Base-by-base conservation (phyloP, 352 stramenopile species). In the Pythium coloratum region DNA sequence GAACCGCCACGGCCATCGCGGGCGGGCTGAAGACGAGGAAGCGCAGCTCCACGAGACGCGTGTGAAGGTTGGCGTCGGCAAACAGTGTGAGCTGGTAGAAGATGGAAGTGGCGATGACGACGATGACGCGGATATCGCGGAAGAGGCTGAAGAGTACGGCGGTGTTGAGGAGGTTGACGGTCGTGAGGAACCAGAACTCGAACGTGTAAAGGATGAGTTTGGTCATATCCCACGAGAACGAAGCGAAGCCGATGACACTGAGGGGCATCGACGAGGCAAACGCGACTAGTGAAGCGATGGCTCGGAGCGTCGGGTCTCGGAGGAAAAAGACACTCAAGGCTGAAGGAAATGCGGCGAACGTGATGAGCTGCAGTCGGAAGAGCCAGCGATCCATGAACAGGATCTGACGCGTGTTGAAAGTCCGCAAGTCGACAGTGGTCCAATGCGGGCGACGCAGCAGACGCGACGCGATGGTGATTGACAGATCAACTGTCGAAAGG, bases 181-280 rank as follows among this genome's bases (percentile, higher is more conserved):
- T 16, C 2, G 54, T 63, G 55, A 69, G 55, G 47, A 69, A 69
- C 62, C 62, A 69, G 44, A 69, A 69, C 34, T 69, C 62, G 46
- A 69, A 69, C 16, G 62, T 69, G 42, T 42, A 20, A 4, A 58
- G 10, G 28, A 69, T 28, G 26, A 69, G 54, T 16, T 42, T 53
- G 34, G 26, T 49, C 54, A 69, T 69, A 38, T 69, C 62, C 18
- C 7, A 51, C 18, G 55, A 63, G 1, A 69, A 38, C 5, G 42
- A 63, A 12, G 40, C 46, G 20, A 59, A 69, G 6, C 30, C 54
- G 5, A 69, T 3, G 10, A 46, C 24, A 44, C 62, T 16, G 9
- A 69, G 20, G 8, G 55, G 62, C 42, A 62, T 54, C 24, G 62
- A n/a, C 5, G 30, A 13, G 20, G 6, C 12, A 33, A 69, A 63